Evolutionary conservation across 2,329 filamentous ascomycete species (phyloP).

Genomic region (Arachnopeziza araneosa): DNA sequence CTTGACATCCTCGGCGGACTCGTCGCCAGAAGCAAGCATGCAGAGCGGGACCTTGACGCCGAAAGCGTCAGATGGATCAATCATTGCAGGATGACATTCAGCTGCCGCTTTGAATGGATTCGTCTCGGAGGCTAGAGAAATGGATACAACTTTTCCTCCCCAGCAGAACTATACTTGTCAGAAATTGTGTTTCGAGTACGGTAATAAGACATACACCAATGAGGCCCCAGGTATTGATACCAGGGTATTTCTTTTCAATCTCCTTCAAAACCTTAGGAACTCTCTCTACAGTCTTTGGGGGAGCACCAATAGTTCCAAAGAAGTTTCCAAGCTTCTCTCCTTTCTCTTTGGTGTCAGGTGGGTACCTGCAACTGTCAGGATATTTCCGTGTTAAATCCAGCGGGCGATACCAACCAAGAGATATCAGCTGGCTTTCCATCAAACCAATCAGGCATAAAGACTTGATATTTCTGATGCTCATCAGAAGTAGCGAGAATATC

Average conservation of each 20-base stretch:
- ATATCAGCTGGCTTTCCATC: conserved; percentile 50
- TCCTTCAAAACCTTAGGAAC: conserved; percentile 45
- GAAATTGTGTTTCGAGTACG: neutral
- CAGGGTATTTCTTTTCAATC: conserved; percentile 45
- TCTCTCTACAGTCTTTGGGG: conserved; percentile 37
- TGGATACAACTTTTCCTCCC: conserved; percentile 29
- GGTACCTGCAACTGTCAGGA: conserved; percentile 36
- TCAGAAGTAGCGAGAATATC: conserved; percentile 54
- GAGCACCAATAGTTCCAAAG: conserved; percentile 36
- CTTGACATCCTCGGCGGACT: conserved; percentile 37
- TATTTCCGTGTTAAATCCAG: neutral
- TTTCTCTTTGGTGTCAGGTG: conserved; percentile 58
- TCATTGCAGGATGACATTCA: conserved; percentile 55
- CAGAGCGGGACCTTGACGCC: conserved; percentile 55
- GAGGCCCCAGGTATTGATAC: conserved; percentile 42
- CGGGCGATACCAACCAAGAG: conserved; percentile 34
- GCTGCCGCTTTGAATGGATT: conserved; percentile 48
- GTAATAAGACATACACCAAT: conserved; percentile 12
- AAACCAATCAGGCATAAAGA: conserved; percentile 93
- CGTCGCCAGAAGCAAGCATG: conserved; percentile 64
- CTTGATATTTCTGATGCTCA: conserved; percentile 61
- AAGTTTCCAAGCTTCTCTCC: conserved; percentile 52
- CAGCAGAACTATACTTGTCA: conserved; percentile 23
- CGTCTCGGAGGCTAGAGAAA: conserved; percentile 12
- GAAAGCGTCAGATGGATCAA: conserved; percentile 55